Percentiles rank a stretch among this genome's conserved stretches.
Conservation (phyloP, 2,329 filamentous ascomycete species). For the Cladosporium oxysporum region DNA sequence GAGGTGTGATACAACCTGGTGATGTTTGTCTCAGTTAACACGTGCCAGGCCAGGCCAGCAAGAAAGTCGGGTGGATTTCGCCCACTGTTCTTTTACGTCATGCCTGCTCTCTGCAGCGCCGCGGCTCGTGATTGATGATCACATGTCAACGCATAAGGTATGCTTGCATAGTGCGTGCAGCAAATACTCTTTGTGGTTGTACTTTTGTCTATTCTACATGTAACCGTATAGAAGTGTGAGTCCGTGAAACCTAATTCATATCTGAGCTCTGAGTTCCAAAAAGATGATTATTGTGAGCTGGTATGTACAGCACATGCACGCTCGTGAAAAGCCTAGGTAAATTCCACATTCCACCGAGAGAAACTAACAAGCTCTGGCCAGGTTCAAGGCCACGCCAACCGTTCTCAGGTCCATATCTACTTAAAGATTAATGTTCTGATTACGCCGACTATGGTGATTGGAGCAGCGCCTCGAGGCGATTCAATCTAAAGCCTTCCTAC, state of each 20-base stretch:
- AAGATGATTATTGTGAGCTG: neutral
- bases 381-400: neutral
- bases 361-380: neutral
- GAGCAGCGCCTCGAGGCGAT: neutral
- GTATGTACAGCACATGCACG: neutral
- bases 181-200: no score
- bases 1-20: neutral
- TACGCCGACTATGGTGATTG: neutral
- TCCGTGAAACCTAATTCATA: neutral
- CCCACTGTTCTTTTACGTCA: neutral
- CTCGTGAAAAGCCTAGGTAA: neutral
- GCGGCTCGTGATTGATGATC: slow-evolving; percentile 2
- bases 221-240: neutral
- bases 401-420: neutral
- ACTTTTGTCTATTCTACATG: neutral
- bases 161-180: neutral
- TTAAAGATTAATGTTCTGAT: neutral
- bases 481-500: neutral
- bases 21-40: slow-evolving; percentile 15
- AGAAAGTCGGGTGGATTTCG: slow-evolving; percentile 13
- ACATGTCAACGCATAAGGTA: slow-evolving; percentile 1
- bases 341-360: neutral
- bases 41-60: slow-evolving; percentile 10
- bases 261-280: neutral
- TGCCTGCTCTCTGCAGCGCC: neutral